Evolutionary conservation across 208 protist species (phyloP).

Genomic region (Crithidia bombi): DNA sequence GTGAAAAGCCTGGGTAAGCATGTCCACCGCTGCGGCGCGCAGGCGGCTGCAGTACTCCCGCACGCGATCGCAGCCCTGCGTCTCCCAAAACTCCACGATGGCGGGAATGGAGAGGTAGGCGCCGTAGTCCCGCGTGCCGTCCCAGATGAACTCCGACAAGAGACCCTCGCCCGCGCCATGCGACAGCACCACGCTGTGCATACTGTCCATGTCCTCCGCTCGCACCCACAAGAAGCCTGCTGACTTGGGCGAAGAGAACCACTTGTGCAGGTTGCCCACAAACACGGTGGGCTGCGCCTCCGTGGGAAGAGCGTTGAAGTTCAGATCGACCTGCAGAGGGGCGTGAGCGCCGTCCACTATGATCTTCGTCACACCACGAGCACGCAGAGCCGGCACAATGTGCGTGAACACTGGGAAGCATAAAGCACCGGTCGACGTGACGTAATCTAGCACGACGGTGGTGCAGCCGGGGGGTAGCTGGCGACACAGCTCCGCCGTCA

Average conservation of each 20-base stretch:
- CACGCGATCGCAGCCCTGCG: conserved; percentile 61
- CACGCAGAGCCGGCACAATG: conserved; percentile 77
- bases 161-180: conserved; percentile 89
- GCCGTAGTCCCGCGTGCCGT: conserved; percentile 88
- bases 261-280: conserved; percentile 92
- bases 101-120: conserved; percentile 82
- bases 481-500: conserved; percentile 60
- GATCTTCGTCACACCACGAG: conserved; percentile 69
- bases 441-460: conserved; percentile 83
- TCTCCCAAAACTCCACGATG: conserved; percentile 78
- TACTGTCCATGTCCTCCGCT: conserved; percentile 33
- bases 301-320: conserved; percentile 63
- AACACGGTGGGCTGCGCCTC: conserved; percentile 75
- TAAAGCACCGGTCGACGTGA: conserved; percentile 88
- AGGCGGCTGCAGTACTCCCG: conserved; percentile 61
- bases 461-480: conserved; percentile 78
- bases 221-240: conserved; percentile 89
- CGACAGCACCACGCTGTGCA: conserved; percentile 80
- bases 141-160: conserved; percentile 92
- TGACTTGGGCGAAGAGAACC: conserved; percentile 87
- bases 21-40: conserved; percentile 50
- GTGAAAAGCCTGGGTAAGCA: conserved; percentile 72
- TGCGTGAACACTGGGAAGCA: conserved; percentile 83
- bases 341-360: conserved; percentile 93
- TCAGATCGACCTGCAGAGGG: conserved; percentile 73